Evolutionary conservation across 2,329 filamentous ascomycete genomes (phyloP).

Genomic region (Meredithiella fracta): DNA sequence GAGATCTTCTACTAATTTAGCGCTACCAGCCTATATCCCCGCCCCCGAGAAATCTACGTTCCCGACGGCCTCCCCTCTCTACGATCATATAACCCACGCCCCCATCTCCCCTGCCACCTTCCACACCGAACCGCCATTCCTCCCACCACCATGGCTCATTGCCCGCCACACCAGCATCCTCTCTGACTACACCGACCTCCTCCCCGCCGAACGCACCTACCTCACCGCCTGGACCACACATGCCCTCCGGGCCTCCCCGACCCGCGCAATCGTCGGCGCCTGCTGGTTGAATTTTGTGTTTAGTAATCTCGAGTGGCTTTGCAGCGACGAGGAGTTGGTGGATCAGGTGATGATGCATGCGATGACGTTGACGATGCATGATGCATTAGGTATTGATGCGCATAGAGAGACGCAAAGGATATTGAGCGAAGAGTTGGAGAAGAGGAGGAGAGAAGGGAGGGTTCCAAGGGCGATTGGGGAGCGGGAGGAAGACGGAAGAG

Average conservation of each 20-base stretch:
- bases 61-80: slow-evolving; percentile 24
- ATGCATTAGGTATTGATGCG: slow-evolving; percentile 29
- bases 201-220: slow-evolving; percentile 38
- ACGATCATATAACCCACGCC: slow-evolving; percentile 39
- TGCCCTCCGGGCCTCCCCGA: slow-evolving; percentile 33
- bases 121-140: slow-evolving; percentile 26
- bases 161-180: slow-evolving; percentile 43
- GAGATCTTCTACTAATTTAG: no score
- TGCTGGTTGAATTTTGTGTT: slow-evolving; percentile 36
- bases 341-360: slow-evolving; percentile 40
- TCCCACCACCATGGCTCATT: slow-evolving; percentile 36
- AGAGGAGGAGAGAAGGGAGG: neutral
- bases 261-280: slow-evolving; percentile 34
- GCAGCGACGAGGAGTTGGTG: slow-evolving; percentile 29
- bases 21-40: neutral
- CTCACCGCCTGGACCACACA: slow-evolving; percentile 42
- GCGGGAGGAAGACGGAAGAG: neutral
- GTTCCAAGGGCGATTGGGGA: neutral
- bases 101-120: slow-evolving; percentile 32
- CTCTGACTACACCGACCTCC: slow-evolving; percentile 39
- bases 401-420: slow-evolving; percentile 27
- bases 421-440: neutral
- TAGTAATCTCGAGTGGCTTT: slow-evolving; percentile 36
- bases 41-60: slow-evolving; percentile 18
- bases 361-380: slow-evolving; percentile 32